phyloP scores from a whole-genome alignment of 2,329 filamentous ascomycete genomes.

The Ceratocystis cacaofunesta region DNA sequence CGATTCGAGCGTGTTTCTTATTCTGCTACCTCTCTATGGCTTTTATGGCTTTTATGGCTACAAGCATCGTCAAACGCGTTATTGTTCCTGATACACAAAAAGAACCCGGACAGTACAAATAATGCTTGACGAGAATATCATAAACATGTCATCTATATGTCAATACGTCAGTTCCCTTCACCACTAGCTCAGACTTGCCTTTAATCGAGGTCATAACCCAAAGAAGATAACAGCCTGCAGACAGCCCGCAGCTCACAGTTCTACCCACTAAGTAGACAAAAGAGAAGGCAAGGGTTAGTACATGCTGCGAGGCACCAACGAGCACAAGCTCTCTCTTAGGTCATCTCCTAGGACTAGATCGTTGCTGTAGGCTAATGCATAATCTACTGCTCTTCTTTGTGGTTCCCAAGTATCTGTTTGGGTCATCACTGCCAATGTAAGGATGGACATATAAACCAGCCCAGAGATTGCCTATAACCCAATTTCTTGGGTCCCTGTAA shows the following conservation, averaged over 20 bases:
- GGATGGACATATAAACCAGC: background rate
- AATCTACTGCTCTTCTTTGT: constrained; percentile 9
- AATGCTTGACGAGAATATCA: background rate
- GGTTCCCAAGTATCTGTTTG: constrained; percentile 62
- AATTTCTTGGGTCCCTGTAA: constrained; percentile 43
- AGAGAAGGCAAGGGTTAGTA: constrained; percentile 11
- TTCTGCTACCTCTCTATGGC: background rate
- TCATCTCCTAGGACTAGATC: constrained; percentile 13
- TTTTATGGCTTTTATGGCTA: too few species aligned
- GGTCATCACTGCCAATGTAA: constrained; percentile 44
- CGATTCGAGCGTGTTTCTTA: background rate
- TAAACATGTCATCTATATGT: background rate
- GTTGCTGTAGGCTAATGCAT: background rate
- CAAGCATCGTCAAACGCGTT: background rate
- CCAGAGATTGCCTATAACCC: background rate
- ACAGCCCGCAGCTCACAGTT: too few species aligned
- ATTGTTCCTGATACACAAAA: background rate
- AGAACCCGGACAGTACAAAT: background rate
- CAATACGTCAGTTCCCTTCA: background rate
- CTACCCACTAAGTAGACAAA: background rate
- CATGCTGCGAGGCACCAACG: constrained; percentile 40
- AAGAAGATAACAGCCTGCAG: constrained; percentile 9
- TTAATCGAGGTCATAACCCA: constrained; percentile 37
- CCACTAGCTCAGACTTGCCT: constrained; percentile 49
- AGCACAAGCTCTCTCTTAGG: constrained; percentile 25